Evolutionary conservation across 2,329 filamentous ascomycete species (phyloP).

Genomic region (Neobulgaria alba): DNA sequence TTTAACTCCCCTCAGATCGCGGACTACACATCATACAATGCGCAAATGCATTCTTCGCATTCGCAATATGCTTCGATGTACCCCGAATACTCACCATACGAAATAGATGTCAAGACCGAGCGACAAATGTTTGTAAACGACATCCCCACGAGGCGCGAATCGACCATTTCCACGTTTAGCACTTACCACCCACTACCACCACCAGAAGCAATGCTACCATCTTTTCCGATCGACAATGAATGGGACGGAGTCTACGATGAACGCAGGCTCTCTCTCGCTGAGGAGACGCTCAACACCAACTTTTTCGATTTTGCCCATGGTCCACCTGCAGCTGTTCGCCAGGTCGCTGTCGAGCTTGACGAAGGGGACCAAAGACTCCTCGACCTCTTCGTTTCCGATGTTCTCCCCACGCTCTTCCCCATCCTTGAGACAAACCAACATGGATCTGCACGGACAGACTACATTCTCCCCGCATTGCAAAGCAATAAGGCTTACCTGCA

Average conservation of each 20-base stretch:
- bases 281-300: conserved; percentile 63
- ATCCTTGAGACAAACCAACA: conserved; percentile 86
- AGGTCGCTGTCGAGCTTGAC: conserved; percentile 72
- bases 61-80: conserved; percentile 36
- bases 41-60: conserved; percentile 47
- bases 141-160: conserved; percentile 75
- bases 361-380: conserved; percentile 80
- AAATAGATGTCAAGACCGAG: conserved; percentile 94
- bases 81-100: conserved; percentile 68
- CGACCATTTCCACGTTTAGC: conserved; percentile 85
- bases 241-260: conserved; percentile 64
- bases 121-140: conserved; percentile 90
- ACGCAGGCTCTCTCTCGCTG: conserved; percentile 52
- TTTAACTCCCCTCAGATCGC: conserved; percentile 53
- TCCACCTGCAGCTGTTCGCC: conserved; percentile 50
- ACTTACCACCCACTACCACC: conserved; percentile 77
- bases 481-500: conserved; percentile 90
- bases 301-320: conserved; percentile 77
- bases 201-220: conserved; percentile 53
- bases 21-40: conserved; percentile 54
- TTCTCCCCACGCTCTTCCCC: conserved; percentile 84
- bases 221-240: conserved; percentile 58
- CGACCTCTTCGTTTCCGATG: conserved; percentile 83
- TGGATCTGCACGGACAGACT: conserved; percentile 68
- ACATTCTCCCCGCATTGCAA: conserved; percentile 81